A percentile compares a stretch with the other conserved stretches of the same genome.
Conservation (phyloP, 352 stramenopile genomes). For the Globisporangium nagaii region DNA sequence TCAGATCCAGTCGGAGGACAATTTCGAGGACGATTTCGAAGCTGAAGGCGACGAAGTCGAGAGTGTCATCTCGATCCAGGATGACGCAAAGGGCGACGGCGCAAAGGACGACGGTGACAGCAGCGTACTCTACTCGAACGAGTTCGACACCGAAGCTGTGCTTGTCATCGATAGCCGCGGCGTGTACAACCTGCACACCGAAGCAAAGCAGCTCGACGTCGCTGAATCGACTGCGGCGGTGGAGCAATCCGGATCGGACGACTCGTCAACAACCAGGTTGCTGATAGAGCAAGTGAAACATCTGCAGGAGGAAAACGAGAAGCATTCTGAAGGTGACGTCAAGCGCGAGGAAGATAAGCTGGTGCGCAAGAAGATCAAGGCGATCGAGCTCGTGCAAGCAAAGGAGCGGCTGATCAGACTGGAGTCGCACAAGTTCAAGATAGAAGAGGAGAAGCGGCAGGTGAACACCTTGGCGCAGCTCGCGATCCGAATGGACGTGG, state of each 20-base stretch:
- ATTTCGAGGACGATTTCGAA: conserved; percentile 11
- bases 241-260: conserved; percentile 31
- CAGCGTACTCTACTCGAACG: neutral
- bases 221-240: neutral
- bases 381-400: conserved; percentile 26
- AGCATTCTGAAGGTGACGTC: neutral
- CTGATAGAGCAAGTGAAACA: conserved; percentile 25
- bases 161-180: neutral
- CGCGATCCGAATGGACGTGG: conserved; percentile 31
- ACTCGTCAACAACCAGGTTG: conserved; percentile 49
- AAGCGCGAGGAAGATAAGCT: conserved; percentile 17
- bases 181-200: neutral
- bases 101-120: neutral
- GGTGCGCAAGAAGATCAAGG: conserved; percentile 36
- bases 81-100: neutral
- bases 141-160: conserved; percentile 1
- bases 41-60: neutral
- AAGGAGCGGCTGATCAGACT: conserved; percentile 30
- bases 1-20: neutral
- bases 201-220: neutral
- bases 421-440: conserved; percentile 22
- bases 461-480: conserved; percentile 33
- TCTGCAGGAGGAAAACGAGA: conserved; percentile 8
- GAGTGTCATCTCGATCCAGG: neutral
- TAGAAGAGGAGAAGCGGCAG: conserved; percentile 35